A percentile compares a stretch with the other conserved stretches of the same genome.
These are phyloP conservation scores for Prunus fruticosa DNA, from an alignment of 306 rosid genomes.

Conservation along the genomic window DNA sequence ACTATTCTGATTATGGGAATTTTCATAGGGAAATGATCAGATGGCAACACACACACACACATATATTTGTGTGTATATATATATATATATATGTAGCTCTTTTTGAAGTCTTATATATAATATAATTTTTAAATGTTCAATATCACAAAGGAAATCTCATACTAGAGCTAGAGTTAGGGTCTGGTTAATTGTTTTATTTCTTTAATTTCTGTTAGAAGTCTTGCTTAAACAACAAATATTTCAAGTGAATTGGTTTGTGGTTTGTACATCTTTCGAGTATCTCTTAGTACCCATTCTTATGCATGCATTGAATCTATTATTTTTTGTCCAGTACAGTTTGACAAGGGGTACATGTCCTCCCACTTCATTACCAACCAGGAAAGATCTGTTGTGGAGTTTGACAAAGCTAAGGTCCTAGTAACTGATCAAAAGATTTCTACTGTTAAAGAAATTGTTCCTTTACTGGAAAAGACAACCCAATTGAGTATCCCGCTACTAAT, in stretches of 20 bases:
- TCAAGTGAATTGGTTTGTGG: not conserved
- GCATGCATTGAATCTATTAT: constrained; percentile 11
- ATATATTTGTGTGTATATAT: too few relatives aligned
- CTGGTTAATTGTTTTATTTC: not conserved
- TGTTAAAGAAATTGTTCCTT: constrained; percentile 74
- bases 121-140: not conserved
- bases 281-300: not conserved
- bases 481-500: constrained; percentile 83
- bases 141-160: not conserved
- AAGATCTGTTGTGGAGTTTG: constrained; percentile 82
- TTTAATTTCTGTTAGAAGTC: not conserved
- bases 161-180: not conserved
- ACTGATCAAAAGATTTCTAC: constrained; percentile 85
- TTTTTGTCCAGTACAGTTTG: constrained; percentile 51
- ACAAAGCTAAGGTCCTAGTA: constrained; percentile 77
- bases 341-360: constrained; percentile 90
- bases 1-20: not conserved
- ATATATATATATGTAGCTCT: too few relatives aligned
- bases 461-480: constrained; percentile 85
- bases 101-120: not conserved
- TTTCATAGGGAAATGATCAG: not conserved
- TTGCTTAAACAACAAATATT: not conserved
- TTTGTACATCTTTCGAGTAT: constrained; percentile 3
- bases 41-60: not conserved
- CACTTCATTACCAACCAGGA: constrained; percentile 91